Evolutionary conservation across 2,329 filamentous ascomycete genomes (phyloP), one percentile per base, ranked within the genome.

Genomic region (Aspergillus vadensis): DNA sequence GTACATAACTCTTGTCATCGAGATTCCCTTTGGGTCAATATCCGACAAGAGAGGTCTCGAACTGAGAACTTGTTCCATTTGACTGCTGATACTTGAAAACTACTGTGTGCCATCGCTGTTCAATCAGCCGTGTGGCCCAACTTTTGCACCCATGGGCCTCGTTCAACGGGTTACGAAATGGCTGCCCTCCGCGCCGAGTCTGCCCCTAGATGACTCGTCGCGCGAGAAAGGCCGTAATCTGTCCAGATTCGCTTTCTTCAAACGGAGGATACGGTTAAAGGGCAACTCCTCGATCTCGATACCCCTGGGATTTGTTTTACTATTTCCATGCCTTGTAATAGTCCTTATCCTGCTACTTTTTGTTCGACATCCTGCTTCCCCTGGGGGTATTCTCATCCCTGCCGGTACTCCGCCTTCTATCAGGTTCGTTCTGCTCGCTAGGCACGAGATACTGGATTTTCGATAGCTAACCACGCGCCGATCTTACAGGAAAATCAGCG

Each of bases 241-340:
- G 55, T 80, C 85, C 17, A 81, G 82, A 70, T 82, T 96, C 71
- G 89, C 90, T 63, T 96, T 97, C 77, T 91, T 98, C 76, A 85
- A 88, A 69, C 86, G 91, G 73, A 91, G 94, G 55, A 86, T 99
- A 82, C 88, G 93, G 69, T 81, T 99, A 80, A 90, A 88, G 79
- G 91, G 92, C 71, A 97, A 96, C 78, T 97, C 93, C 58, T 91
- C 89, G 72, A 87, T 97, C 76, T 97, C 94, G 55, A 89, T 98
- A 74, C 95, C 95, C 25, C 82, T 99, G 55, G 94, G 94, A 68
- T 88, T 97, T 73, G 92, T 98, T 69, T 85, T 99, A 67, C 82
- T 98, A 69, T 98, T 98, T 75, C 95, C 95, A 66, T 87, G 90
- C 74, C 89, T 97, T 74, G 91, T 97, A 71, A 86, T 98, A 79